These are phyloP conservation scores for Sherardia arvensis DNA, from an alignment of 257 asterid species.

Conservation along the genomic window DNA sequence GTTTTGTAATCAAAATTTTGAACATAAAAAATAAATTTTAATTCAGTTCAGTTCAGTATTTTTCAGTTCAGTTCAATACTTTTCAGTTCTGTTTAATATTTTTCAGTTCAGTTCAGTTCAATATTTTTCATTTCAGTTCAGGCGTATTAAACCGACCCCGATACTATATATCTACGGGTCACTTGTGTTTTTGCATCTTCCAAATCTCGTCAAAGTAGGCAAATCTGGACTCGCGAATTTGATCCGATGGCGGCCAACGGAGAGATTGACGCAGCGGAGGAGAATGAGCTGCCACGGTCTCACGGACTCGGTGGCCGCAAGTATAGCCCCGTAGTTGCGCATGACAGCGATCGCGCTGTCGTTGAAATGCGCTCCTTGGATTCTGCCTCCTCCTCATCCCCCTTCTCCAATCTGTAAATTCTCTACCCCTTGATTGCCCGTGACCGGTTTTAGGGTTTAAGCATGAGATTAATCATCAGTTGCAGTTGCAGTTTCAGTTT, in stretches of 20 bases:
- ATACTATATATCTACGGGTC: too few relatives aligned
- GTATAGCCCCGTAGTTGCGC: constrained; percentile 24
- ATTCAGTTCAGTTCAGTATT: too few relatives aligned
- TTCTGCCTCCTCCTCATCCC: constrained; percentile 18
- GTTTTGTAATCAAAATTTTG: too few relatives aligned
- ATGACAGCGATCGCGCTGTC: constrained; percentile 34
- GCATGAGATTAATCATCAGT: neutral
- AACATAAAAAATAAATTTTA: too few relatives aligned
- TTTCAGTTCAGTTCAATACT: too few relatives aligned
- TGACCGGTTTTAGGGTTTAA: constrained; percentile 1
- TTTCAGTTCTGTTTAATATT: too few relatives aligned
- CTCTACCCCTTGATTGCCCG: neutral
- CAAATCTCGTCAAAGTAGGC: neutral
- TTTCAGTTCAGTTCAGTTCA: too few relatives aligned
- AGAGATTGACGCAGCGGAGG: constrained; percentile 21
- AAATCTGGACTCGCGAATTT: neutral
- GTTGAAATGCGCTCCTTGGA: constrained; percentile 32
- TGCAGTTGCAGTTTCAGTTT: neutral
- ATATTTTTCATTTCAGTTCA: too few relatives aligned
- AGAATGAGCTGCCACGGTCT: constrained; percentile 17
- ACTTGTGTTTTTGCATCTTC: neutral
- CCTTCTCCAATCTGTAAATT: constrained; percentile 17
- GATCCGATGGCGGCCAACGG: constrained; percentile 23
- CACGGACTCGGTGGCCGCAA: constrained; percentile 21
- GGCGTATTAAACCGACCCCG: too few relatives aligned